These are phyloP conservation scores for Parasarocladium wereldwijsianum DNA, from an alignment of 2,329 filamentous ascomycete genomes.

Conservation along the genomic window DNA sequence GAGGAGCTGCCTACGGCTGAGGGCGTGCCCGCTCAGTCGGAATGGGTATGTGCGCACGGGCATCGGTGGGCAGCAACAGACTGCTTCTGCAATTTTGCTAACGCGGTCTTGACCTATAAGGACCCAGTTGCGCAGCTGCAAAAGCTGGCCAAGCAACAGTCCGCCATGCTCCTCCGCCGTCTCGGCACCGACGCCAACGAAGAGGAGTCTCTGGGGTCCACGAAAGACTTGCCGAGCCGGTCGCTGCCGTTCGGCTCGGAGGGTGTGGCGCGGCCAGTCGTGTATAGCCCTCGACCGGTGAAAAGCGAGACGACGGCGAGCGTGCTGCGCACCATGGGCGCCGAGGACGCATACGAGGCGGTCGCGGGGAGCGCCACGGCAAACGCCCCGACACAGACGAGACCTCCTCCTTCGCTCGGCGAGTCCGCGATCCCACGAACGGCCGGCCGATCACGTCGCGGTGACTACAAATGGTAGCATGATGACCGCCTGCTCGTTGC, in stretches of 20 bases:
- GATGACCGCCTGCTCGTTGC: no score
- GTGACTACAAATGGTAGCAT: no score
- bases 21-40: constrained; percentile 73
- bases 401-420: background rate
- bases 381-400: no score
- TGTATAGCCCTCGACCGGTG: constrained; percentile 26
- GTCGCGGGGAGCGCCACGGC: constrained; percentile 2
- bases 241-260: constrained; percentile 39
- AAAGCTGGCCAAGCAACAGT: constrained; percentile 53
- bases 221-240: constrained; percentile 31
- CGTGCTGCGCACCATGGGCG: constrained; percentile 16
- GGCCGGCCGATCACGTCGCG: no score
- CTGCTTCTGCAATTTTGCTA: constrained; percentile 41
- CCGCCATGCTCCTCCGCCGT: constrained; percentile 41
- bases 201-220: constrained; percentile 12
- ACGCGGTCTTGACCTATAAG: constrained; percentile 37
- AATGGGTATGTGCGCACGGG: constrained; percentile 78
- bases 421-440: background rate
- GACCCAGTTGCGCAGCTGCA: constrained; percentile 57
- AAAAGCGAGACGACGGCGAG: constrained; percentile 23
- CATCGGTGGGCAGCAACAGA: constrained; percentile 31
- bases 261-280: constrained; percentile 14
- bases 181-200: constrained; percentile 22
- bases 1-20: constrained; percentile 57
- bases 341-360: constrained; percentile 9